phyloP scores from a whole-genome alignment of 1,284 basidiomycete genomes.

The Apiotrichum siamense region DNA sequence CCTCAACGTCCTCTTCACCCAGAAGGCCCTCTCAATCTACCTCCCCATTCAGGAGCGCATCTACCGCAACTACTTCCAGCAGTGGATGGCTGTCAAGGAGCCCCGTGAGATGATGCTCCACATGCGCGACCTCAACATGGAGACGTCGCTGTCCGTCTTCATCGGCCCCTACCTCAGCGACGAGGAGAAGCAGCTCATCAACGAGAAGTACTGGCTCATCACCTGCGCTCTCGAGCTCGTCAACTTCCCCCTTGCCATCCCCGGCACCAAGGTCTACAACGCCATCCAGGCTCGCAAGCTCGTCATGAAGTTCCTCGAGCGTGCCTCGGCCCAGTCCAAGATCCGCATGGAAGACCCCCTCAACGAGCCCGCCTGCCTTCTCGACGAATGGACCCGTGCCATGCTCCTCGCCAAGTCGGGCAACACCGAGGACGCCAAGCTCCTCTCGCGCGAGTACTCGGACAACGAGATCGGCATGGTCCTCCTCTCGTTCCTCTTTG shows the following conservation, averaged over 20 bases:
- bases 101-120: slow-evolving; percentile 75
- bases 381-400: slow-evolving; percentile 85
- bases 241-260: slow-evolving; percentile 94
- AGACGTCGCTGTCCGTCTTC: slow-evolving; percentile 91
- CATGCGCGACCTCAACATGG: slow-evolving; percentile 93
- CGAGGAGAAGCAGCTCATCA: slow-evolving; percentile 70
- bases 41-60: slow-evolving; percentile 79
- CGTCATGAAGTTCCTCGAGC: slow-evolving; percentile 75
- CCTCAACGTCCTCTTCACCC: slow-evolving; percentile 88
- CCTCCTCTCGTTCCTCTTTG: slow-evolving; percentile 92
- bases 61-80: slow-evolving; percentile 66
- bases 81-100: slow-evolving; percentile 57
- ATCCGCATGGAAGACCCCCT: slow-evolving; percentile 69
- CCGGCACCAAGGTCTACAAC: slow-evolving; percentile 93
- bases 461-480: slow-evolving; percentile 97
- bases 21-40: slow-evolving; percentile 87
- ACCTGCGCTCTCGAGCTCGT: slow-evolving; percentile 93
- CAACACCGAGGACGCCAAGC: slow-evolving; percentile 54
- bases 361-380: slow-evolving; percentile 76
- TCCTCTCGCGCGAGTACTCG: slow-evolving; percentile 67
- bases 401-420: slow-evolving; percentile 56
- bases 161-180: slow-evolving; percentile 85
- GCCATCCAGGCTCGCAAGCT: slow-evolving; percentile 89
- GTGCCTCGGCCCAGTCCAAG: slow-evolving; percentile 76
- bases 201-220: slow-evolving; percentile 93